Percentiles rank a stretch among this genome's conserved stretches.
These are phyloP conservation scores for Kwoniella shandongensis DNA, from an alignment of 768 basidiomycete genomes.

Conservation along the genomic window DNA sequence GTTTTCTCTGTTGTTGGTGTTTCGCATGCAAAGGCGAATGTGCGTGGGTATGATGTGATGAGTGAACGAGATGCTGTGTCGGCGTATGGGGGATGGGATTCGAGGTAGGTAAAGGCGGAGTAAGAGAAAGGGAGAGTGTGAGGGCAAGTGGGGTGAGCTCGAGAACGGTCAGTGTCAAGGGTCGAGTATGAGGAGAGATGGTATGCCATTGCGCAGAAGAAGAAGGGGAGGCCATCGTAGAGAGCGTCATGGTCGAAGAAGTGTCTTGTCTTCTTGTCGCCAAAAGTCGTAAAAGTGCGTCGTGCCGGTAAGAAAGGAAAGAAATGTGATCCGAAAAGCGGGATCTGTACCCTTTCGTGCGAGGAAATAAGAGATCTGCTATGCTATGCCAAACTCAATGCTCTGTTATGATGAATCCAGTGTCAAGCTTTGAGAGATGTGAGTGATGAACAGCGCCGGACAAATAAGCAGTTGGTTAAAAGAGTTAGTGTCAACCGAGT, in stretches of 20 bases:
- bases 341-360: too few species aligned
- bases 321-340: too few species aligned
- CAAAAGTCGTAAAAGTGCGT: too few species aligned
- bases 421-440: too few species aligned
- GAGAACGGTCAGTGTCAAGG: conserved; percentile 48
- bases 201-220: conserved; percentile 45
- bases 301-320: too few species aligned
- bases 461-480: too few species aligned
- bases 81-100: conserved; percentile 15
- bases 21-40: conserved; percentile 11
- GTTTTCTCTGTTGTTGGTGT: conserved; percentile 5
- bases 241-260: conserved; percentile 9
- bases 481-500: too few species aligned
- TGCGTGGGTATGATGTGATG: conserved; percentile 22
- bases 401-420: too few species aligned
- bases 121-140: conserved; percentile 50
- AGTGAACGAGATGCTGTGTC: conserved; percentile 14
- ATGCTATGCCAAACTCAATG: too few species aligned
- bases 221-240: conserved; percentile 19
- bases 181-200: conserved; percentile 48
- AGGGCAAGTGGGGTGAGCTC: conserved; percentile 52
- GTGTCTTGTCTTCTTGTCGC: too few species aligned
- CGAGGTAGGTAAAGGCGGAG: conserved; percentile 13
- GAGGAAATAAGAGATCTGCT: too few species aligned
- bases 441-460: too few species aligned